Evolutionary conservation across 75 land plant species (phyloP).

Genomic region (Selaginella moellendorffii): DNA sequence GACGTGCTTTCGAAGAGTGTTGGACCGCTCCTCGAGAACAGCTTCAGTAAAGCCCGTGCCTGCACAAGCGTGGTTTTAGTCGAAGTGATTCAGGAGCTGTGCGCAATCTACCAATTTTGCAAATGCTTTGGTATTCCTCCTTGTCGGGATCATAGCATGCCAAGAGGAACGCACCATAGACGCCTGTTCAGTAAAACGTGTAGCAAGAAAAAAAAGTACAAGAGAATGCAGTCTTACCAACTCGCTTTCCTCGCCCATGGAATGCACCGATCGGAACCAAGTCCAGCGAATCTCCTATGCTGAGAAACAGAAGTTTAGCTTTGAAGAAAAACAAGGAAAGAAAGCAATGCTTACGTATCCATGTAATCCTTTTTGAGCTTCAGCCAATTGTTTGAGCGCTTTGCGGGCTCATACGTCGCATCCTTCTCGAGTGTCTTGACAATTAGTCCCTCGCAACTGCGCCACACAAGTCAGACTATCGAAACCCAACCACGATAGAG

Average conservation of each 20-base stretch:
- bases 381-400: slow-evolving; percentile 90
- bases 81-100: not conserved
- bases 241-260: slow-evolving; percentile 93
- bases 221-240: slow-evolving; percentile 28
- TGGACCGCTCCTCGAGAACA: slow-evolving; percentile 85
- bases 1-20: slow-evolving; percentile 62
- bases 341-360: slow-evolving; percentile 42
- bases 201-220: not conserved
- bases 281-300: slow-evolving; percentile 96
- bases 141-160: slow-evolving; percentile 81
- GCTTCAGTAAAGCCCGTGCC: slow-evolving; percentile 95
- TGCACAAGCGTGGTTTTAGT: slow-evolving; percentile 10
- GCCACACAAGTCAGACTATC: not conserved
- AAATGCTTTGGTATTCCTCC: slow-evolving; percentile 93
- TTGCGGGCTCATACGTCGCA: slow-evolving; percentile 98
- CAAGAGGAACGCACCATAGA: slow-evolving; percentile 93
- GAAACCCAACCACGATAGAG: not conserved
- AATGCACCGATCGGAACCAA: slow-evolving; percentile 98
- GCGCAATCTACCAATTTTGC: slow-evolving; percentile 81
- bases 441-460: slow-evolving; percentile 92
- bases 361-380: slow-evolving; percentile 98
- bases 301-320: slow-evolving; percentile 25
- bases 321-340: too few relatives aligned
- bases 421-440: slow-evolving; percentile 85
- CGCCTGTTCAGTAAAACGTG: slow-evolving; percentile 36